Conservation (phyloP, 257 asterid species). For the Ligustrum vulgare region DNA sequence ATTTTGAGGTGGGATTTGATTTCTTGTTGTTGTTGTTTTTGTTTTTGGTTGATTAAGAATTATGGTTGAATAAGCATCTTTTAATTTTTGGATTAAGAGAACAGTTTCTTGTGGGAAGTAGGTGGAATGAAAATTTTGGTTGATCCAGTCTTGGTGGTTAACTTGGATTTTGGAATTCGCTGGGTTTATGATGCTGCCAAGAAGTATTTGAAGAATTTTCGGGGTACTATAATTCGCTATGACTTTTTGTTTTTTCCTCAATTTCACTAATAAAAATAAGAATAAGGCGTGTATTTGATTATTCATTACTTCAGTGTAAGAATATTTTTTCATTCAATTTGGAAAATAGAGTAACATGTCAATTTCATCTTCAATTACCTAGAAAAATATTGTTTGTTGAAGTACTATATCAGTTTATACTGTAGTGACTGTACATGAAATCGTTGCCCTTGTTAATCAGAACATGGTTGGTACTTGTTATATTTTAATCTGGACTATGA, state of each 20-base stretch:
- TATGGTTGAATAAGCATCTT: neutral
- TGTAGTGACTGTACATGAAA: too few relatives aligned
- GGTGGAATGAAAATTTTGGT: constrained; percentile 78
- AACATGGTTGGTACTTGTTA: neutral
- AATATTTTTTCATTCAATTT: too few relatives aligned
- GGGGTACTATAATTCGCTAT: constrained; percentile 40
- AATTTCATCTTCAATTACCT: too few relatives aligned
- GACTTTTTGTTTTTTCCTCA: neutral
- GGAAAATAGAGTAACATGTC: neutral
- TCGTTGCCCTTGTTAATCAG: too few relatives aligned
- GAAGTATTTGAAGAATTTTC: constrained; percentile 64
- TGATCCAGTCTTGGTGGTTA: constrained; percentile 97
- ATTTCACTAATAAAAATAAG: neutral
- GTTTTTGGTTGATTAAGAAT: neutral
- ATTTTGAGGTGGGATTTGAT: constrained; percentile 74
- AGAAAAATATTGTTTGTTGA: neutral
- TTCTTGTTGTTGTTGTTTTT: constrained; percentile 18
- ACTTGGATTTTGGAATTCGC: constrained; percentile 92
- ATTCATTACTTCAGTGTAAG: neutral
- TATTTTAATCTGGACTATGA: neutral
- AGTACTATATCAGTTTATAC: too few relatives aligned
- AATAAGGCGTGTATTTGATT: neutral
- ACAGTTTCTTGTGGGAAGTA: constrained; percentile 97
- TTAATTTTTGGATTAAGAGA: constrained; percentile 49
- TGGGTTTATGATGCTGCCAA: constrained; percentile 95